A percentile compares a stretch with the other conserved stretches of the same genome.
Evolutionary conservation across 768 basidiomycete species (phyloP).

Genomic region (Russula griseocarnosa): DNA sequence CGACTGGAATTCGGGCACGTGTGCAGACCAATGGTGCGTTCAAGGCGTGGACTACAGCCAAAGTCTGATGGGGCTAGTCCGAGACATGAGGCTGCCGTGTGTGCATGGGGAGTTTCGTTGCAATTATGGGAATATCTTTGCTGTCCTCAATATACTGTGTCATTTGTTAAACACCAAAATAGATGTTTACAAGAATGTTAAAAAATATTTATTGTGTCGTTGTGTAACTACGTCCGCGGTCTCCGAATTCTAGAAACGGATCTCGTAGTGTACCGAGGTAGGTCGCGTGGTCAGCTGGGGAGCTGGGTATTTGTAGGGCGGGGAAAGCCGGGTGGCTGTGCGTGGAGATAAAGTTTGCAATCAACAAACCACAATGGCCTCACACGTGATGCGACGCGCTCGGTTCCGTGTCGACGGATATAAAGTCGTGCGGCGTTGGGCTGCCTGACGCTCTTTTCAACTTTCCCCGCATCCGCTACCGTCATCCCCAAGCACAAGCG

Average conservation of each 20-base stretch:
- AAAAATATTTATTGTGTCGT: background rate
- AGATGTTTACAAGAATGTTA: background rate
- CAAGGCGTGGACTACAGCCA: conserved; percentile 30
- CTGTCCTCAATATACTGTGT: background rate
- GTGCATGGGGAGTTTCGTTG: background rate
- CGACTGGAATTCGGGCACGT: conserved; percentile 34
- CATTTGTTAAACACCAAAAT: background rate
- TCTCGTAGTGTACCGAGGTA: too few relatives aligned
- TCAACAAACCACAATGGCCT: conserved; percentile 24
- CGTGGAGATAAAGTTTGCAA: conserved; percentile 27
- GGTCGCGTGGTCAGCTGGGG: background rate
- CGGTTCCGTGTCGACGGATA: conserved; percentile 18
- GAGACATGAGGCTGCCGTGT: conserved; percentile 4
- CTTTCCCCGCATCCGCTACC: conserved; percentile 7
- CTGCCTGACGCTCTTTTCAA: conserved; percentile 12
- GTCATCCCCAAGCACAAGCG: background rate
- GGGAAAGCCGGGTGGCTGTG: conserved; percentile 26
- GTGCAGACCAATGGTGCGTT: conserved; percentile 39
- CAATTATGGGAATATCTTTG: background rate
- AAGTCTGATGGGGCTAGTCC: background rate
- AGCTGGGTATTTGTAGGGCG: conserved; percentile 11
- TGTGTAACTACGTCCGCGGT: background rate
- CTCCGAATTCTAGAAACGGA: background rate
- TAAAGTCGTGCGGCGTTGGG: conserved; percentile 24
- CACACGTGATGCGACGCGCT: conserved; percentile 29